Conservation (phyloP, 257 asterid genomes). For the Buddleja alternifolia region DNA sequence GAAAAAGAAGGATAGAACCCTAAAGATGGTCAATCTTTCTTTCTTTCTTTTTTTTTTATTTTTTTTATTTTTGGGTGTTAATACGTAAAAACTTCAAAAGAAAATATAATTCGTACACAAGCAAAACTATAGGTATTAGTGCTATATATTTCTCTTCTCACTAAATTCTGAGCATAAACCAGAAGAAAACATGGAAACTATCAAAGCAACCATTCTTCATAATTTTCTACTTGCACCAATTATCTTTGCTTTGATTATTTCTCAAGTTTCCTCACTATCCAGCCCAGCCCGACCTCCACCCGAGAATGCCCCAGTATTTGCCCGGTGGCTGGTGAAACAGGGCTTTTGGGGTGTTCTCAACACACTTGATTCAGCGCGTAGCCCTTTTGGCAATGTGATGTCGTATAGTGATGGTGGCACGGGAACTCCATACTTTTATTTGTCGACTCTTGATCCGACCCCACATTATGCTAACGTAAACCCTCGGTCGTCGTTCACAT, state of each 20-base stretch:
- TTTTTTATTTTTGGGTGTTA: neutral
- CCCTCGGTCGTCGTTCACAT: constrained; percentile 25
- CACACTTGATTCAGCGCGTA: neutral
- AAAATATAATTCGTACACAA: neutral
- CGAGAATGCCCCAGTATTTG: constrained; percentile 12
- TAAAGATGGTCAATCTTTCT: no score
- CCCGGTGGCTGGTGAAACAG: constrained; percentile 30
- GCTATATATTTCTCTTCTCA: neutral
- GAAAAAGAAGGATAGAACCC: no score
- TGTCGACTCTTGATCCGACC: constrained; percentile 28
- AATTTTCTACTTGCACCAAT: neutral
- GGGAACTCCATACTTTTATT: constrained; percentile 24
- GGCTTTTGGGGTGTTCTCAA: constrained; percentile 33
- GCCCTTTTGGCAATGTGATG: constrained; percentile 30
- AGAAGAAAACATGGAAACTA: constrained; percentile 3
- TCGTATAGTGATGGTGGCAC: constrained; percentile 19
- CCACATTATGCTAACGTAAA: neutral
- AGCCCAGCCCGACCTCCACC: constrained; percentile 15
- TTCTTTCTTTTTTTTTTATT: no score
- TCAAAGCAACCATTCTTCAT: neutral
- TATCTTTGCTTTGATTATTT: neutral
- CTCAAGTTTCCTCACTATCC: neutral
- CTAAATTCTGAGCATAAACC: neutral
- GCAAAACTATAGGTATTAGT: neutral
- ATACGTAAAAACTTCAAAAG: neutral